Base-by-base conservation (phyloP, 495 filamentous ascomycete genomes). In the Amphirosellinia nigrospora region DNA sequence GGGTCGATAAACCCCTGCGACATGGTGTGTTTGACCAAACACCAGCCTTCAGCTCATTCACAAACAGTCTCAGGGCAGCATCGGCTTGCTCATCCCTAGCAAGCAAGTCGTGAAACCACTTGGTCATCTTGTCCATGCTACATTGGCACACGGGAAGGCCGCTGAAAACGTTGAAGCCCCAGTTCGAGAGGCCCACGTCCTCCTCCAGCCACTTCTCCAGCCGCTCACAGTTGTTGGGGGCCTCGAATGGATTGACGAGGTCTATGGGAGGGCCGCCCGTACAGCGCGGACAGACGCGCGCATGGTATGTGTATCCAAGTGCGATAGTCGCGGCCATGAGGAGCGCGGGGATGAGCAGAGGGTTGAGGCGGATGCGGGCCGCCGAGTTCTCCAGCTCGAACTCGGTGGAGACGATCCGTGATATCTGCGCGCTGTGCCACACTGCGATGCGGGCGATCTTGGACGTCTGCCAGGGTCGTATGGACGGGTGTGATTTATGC, bases 371-470 rank as follows among this genome's bases (percentile, higher is more conserved):
- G 26, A 69, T 1, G 21, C 46, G 56, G 34, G 34, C 9, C 21
- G n/a, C 15, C 8, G 67, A 15, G 23, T 56, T n/a, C 21, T 45
- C 39, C 5, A 50, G 38, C 38, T 30, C 30, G 13, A 61, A 52
- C 59, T 66, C 65, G 23, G 5, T 50, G 30, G 56, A 38, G 4
- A 76, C 60, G 9, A 76, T 21, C 8, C 70, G 74, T 10, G 68
- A 61, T 45, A 78, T 70, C 23, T 78, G 74, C 39, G 76, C 70
- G 28, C 69, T 71, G 30, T 72, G 70, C 70, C 74, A 73, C 0
- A 76, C 65, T 9, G 69, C 71, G 4, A 39, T 64, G 0, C 73
- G 71, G 8, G 71, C 58, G 36, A 67, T 50, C 7, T 53, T 34
- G 4, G 73, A 69, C 32, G 34, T 19, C 23, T 69, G 58, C 73